Conservation (phyloP, 2,329 filamentous ascomycete species). For the Colletotrichum sp. region DNA sequence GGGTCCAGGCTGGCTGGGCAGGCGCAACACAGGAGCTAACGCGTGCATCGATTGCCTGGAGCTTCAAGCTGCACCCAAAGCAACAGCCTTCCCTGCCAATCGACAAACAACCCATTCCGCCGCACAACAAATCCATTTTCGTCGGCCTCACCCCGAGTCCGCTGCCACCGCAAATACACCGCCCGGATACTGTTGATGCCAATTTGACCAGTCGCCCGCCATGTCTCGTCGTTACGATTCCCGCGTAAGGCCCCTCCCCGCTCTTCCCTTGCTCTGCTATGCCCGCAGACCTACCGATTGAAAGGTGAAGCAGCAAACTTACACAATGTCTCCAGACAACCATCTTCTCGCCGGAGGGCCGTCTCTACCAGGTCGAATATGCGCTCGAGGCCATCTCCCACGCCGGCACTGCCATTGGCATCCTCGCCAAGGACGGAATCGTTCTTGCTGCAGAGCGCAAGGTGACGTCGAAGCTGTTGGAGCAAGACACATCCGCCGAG, state of each 20-base stretch:
- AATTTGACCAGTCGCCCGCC: conserved; percentile 33
- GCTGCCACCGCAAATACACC: neutral
- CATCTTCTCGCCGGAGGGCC: conserved; percentile 99
- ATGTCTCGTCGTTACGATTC: conserved; percentile 99
- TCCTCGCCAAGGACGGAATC: conserved; percentile 97
- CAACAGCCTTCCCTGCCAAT: conserved; percentile 17
- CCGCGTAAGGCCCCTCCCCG: conserved; percentile 66
- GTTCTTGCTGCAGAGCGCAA: conserved; percentile 98
- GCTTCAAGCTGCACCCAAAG: conserved; percentile 22
- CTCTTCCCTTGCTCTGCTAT: conserved; percentile 27
- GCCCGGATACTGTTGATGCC: neutral
- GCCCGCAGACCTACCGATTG: neutral
- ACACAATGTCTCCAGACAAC: conserved; percentile 72
- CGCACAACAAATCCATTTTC: neutral
- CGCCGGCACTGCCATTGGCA: conserved; percentile 94
- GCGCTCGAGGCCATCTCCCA: conserved; percentile 98
- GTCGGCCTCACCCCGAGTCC: neutral
- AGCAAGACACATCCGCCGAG: conserved; percentile 99
- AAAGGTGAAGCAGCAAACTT: conserved; percentile 20
- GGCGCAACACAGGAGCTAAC: conserved; percentile 20
- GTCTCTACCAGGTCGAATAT: conserved; percentile 99
- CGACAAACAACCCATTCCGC: conserved; percentile 5
- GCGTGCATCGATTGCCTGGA: conserved; percentile 27
- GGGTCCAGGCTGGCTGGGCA: conserved; percentile 10
- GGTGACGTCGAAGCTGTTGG: conserved; percentile 97